Base-by-base conservation (phyloP, 352 stramenopile species). In the Globisporangium paddicum region DNA sequence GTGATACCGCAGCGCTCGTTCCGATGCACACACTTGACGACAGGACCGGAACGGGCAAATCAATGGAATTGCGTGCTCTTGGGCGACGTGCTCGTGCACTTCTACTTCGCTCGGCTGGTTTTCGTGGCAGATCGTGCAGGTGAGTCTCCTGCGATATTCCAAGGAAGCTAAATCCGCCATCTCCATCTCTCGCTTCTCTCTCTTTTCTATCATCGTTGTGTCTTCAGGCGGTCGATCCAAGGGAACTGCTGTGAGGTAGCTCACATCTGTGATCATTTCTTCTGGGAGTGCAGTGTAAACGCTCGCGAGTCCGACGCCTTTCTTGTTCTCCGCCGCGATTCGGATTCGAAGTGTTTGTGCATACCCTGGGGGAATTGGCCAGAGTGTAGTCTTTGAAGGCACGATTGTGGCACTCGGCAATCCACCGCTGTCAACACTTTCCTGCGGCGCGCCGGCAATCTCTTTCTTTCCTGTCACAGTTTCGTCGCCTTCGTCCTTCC, bases 41-140 rank as follows among this genome's bases (percentile, higher is more conserved):
- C 84, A 93, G 7, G 72, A 82, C 7, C 67, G 70, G 52, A 90
- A 92, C 9, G 84, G 84, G 62, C 84, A 93, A n/a, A 90, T 64
- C 2, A 93, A 64, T 7, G 84, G 84, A 8, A 93, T 63, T 0
- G 69, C 55, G 49, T 93, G 84, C 0, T 58, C 50, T 9, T 75
- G 75, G 16, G 74, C 82, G 0, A 93, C 63, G 25, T 93, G 84
- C 16, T 90, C 71, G 30, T 86, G 61, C 8, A 93, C 73, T 21
- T 65, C 28, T 19, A 53, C 50, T 10, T 57, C 60, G 5, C 40
- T 48, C 3, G 60, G 51, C 0, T 64, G 55, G 9, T 42, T 70
- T 16, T 55, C 26, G 0, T 58, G 52, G 35, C 84, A 93, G 21
- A 87, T 62, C 1, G 72, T 79, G 46, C 84, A 92, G 2, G 79